A percentile compares a stretch with the other conserved stretches of the same genome.
Evolutionary conservation across 805 yeast genomes (phyloP).

Genomic region (Candida nitratophila): DNA sequence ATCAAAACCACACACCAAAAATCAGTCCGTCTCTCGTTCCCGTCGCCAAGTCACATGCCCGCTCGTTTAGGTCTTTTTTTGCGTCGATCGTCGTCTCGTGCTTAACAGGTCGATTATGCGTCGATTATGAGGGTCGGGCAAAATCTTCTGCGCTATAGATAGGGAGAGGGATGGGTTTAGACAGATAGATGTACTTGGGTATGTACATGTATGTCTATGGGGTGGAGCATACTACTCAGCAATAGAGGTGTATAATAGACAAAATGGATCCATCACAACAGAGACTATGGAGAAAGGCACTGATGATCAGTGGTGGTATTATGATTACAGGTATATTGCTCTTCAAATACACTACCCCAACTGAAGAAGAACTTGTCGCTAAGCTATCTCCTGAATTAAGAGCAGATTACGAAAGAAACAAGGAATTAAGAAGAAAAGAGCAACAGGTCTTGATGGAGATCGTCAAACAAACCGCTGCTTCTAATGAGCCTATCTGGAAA

Average conservation of each 20-base stretch:
- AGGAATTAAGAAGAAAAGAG: conserved; percentile 55
- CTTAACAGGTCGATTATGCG: no score
- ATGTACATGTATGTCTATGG: no score
- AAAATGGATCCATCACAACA: not conserved
- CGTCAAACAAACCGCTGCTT: conserved; percentile 53
- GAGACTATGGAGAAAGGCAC: conserved; percentile 14
- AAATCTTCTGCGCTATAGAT: no score
- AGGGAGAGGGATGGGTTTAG: no score
- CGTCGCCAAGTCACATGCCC: no score
- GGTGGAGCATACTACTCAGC: no score
- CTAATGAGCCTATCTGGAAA: conserved; percentile 78
- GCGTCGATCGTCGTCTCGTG: conserved; percentile 1
- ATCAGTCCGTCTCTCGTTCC: no score
- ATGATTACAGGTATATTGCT: conserved; percentile 67
- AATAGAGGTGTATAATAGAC: no score
- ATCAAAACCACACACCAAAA: no score
- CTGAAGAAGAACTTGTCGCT: conserved; percentile 72
- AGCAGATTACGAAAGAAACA: conserved; percentile 63
- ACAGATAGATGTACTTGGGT: no score
- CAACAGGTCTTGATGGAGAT: conserved; percentile 65
- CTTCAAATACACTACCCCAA: conserved; percentile 72
- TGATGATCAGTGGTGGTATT: conserved; percentile 52
- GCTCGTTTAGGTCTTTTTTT: not conserved
- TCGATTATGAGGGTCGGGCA: no score
- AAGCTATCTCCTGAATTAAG: conserved; percentile 77